Evolutionary conservation across 73 alveolate genomes (phyloP).

Genomic region (Urostyla sp.): DNA sequence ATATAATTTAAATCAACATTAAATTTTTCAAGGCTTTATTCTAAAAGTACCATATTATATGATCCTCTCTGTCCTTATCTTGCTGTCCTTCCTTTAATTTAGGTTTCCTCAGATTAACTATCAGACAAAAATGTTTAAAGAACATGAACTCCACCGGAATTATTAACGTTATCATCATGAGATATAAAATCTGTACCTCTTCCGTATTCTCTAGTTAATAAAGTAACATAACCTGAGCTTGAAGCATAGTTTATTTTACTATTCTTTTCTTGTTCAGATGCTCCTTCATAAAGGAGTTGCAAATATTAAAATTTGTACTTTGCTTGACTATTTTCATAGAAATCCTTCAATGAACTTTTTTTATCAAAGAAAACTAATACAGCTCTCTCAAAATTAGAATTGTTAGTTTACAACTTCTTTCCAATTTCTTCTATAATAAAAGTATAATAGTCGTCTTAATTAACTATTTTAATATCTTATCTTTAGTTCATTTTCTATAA

Average conservation of each 20-base stretch:
- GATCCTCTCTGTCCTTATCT: constrained; percentile 70
- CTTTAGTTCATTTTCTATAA: not conserved
- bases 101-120: constrained; percentile 53
- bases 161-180: constrained; percentile 33
- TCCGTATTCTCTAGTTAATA: constrained; percentile 33
- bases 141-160: constrained; percentile 70
- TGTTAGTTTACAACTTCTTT: not conserved
- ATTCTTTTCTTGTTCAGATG: not conserved
- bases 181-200: constrained; percentile 69
- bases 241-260: not conserved
- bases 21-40: constrained; percentile 2
- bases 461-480: not conserved
- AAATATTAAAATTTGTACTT: not conserved
- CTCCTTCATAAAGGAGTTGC: not conserved
- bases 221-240: not conserved
- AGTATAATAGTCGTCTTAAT: not conserved
- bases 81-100: constrained; percentile 72
- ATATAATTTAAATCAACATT: not conserved
- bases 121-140: constrained; percentile 59
- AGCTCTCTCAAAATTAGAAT: not conserved
- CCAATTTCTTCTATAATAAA: not conserved
- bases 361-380: not conserved
- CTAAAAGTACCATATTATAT: constrained; percentile 43
- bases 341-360: not conserved
- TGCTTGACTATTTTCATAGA: not conserved